Conservation (phyloP, 257 asterid genomes). For the Nicotiana paniculata region DNA sequence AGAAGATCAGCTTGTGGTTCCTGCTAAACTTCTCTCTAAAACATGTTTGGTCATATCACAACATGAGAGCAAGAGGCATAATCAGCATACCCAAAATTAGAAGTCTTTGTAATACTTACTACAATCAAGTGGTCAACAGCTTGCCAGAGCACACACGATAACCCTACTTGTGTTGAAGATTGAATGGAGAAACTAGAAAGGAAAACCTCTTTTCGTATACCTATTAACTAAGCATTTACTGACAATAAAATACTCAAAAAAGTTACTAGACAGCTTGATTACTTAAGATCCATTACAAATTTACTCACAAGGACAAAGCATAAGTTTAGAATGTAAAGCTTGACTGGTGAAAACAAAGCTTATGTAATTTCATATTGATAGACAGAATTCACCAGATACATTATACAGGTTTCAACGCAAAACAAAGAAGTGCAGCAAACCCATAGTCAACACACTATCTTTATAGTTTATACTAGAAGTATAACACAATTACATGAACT, state of each 20-base stretch:
- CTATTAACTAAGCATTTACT: neutral
- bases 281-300: neutral
- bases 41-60: neutral
- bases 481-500: neutral
- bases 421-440: neutral
- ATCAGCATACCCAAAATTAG: neutral
- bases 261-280: neutral
- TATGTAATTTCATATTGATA: neutral
- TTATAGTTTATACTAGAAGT: neutral
- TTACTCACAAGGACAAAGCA: neutral
- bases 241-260: neutral
- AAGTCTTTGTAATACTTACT: neutral
- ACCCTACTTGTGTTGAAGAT: neutral
- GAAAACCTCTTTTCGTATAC: neutral
- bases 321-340: neutral
- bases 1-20: neutral
- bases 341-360: neutral
- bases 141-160: neutral
- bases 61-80: neutral
- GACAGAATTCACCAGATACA: neutral
- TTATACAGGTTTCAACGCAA: neutral
- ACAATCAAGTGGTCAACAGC: neutral
- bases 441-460: neutral
- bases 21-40: neutral
- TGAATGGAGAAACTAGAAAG: neutral